Conservation (phyloP, 2,329 filamentous ascomycete species). For the Pseudogymnoascus sp. region DNA sequence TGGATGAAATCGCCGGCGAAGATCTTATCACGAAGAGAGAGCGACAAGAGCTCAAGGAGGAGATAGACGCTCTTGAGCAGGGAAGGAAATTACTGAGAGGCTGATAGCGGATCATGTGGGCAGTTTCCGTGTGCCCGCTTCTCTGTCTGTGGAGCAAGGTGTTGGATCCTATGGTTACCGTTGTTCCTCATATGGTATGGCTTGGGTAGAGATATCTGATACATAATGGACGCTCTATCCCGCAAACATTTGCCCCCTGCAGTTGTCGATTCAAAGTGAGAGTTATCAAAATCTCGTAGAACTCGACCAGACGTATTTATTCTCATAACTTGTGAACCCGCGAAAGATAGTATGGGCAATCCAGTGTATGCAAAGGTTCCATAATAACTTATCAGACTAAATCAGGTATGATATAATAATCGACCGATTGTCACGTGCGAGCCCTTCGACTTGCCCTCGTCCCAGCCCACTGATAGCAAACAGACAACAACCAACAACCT, state of each 20-base stretch:
- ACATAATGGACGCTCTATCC: not conserved
- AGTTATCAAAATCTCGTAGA: no score
- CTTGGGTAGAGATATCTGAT: not conserved
- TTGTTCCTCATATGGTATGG: not conserved
- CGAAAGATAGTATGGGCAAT: not conserved
- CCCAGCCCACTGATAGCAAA: not conserved
- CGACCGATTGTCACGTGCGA: not conserved
- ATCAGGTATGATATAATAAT: not conserved
- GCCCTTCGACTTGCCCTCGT: not conserved
- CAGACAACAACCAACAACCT: not conserved
- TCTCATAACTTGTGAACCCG: not conserved
- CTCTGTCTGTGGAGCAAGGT: not conserved
- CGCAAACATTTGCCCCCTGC: not conserved
- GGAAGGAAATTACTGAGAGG: not conserved
- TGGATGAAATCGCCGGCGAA: constrained; percentile 52
- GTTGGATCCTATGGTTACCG: not conserved
- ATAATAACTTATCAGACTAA: not conserved
- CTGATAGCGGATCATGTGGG: not conserved
- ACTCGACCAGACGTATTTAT: not conserved
- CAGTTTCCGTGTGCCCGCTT: not conserved
- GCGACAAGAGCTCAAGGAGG: not conserved
- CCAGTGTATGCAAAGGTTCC: not conserved
- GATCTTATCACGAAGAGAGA: constrained; percentile 25
- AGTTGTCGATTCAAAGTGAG: not conserved
- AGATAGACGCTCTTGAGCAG: not conserved